Percentiles rank a stretch among this genome's conserved stretches.
phyloP scores from a whole-genome alignment of 106 monocot species.

The Hemerocallis citrina region DNA sequence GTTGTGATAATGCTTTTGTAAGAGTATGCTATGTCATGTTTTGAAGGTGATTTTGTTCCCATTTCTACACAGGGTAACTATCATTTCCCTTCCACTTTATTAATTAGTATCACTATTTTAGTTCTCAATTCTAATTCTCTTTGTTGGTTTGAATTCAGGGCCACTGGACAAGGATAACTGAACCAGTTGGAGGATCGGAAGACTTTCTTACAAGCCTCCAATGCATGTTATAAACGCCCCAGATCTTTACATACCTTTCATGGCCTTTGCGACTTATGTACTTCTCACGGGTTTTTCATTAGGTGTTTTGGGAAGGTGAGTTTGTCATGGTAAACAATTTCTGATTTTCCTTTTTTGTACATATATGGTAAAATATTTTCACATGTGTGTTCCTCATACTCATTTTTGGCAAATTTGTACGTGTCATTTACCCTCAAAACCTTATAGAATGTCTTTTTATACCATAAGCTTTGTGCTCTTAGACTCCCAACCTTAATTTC shows the following conservation, averaged over 20 bases:
- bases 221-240: slow-evolving; percentile 43
- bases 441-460: not conserved
- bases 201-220: slow-evolving; percentile 39
- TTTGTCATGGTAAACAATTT: not conserved
- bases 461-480: not conserved
- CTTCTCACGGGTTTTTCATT: slow-evolving; percentile 35
- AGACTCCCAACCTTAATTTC: not conserved
- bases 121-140: no score
- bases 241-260: slow-evolving; percentile 39
- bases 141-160: not conserved
- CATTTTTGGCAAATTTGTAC: not conserved
- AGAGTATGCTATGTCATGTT: no score
- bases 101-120: no score
- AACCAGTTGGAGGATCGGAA: slow-evolving; percentile 35
- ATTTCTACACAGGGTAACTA: no score
- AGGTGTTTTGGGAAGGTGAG: slow-evolving; percentile 9
- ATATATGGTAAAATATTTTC: not conserved
- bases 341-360: not conserved
- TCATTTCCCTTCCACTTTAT: no score
- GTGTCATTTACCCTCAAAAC: not conserved
- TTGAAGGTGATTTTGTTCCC: no score
- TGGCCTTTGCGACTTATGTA: slow-evolving; percentile 40
- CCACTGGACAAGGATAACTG: slow-evolving; percentile 28
- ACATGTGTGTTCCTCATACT: no score
- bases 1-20: no score